These are phyloP conservation scores for Hirsutella minnesotensis DNA, from an alignment of 2,329 filamentous ascomycete genomes.

Conservation along the genomic window DNA sequence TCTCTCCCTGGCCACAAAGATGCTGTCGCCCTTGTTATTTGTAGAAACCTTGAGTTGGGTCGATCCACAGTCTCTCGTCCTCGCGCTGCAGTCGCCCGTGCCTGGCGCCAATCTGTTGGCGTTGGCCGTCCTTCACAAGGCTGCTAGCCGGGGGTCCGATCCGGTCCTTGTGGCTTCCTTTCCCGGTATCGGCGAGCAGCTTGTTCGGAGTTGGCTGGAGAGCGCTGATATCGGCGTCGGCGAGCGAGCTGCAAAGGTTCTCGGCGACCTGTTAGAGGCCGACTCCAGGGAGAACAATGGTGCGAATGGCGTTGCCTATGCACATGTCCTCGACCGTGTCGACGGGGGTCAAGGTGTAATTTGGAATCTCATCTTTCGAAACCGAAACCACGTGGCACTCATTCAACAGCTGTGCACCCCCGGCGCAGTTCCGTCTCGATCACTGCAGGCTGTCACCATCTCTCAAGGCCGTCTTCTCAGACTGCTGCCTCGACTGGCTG, in stretches of 20 bases:
- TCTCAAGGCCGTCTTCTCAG: slow-evolving; percentile 42
- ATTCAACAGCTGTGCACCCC: slow-evolving; percentile 24
- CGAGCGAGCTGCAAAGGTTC: slow-evolving; percentile 35
- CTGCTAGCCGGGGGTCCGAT: slow-evolving; percentile 33
- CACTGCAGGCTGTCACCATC: slow-evolving; percentile 29
- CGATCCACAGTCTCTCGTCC: slow-evolving; percentile 36
- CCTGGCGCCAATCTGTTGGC: slow-evolving; percentile 46
- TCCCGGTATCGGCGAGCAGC: slow-evolving; percentile 32
- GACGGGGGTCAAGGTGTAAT: slow-evolving; percentile 37
- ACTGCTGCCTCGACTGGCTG: slow-evolving; percentile 36
- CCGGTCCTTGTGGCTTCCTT: slow-evolving; percentile 38
- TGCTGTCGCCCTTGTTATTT: slow-evolving; percentile 42
- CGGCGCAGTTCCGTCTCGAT: slow-evolving; percentile 12
- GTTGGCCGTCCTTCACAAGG: slow-evolving; percentile 44
- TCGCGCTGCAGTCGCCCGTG: slow-evolving; percentile 40
- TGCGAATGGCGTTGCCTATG: slow-evolving; percentile 18
- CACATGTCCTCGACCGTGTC: slow-evolving; percentile 22
- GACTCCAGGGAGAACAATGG: slow-evolving; percentile 32
- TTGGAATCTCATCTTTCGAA: slow-evolving; percentile 40
- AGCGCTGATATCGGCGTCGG: slow-evolving; percentile 42
- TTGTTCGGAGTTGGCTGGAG: slow-evolving; percentile 41
- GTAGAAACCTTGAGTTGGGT: slow-evolving; percentile 38
- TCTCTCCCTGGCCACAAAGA: slow-evolving; percentile 41
- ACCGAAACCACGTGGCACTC: slow-evolving; percentile 30
- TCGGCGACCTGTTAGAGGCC: slow-evolving; percentile 42